Evolutionary conservation across 805 yeast genomes (phyloP), one percentile per base, ranked within the genome.

Genomic region (Schwanniomyces vanrijiae): DNA sequence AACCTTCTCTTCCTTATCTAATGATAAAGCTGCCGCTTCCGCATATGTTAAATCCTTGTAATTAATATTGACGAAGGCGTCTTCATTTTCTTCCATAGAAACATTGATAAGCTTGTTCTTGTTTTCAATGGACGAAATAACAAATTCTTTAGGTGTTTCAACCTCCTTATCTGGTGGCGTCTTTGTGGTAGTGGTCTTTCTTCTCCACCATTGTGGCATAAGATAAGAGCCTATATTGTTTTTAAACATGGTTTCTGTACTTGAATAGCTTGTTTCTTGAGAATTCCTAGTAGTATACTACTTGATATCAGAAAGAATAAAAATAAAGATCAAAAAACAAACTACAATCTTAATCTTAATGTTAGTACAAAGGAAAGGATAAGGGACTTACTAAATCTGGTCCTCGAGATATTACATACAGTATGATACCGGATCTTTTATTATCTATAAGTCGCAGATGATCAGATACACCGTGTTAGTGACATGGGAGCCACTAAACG

Each of bases 21-120:
- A 53, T n/a, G 64, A 57, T 54, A 68, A 48, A 19, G 62, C 55
- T 4, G 77, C 76, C 24, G 63, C 78, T 52, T 73, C 77, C n/a
- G 78, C 78, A 48, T 72, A 73, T n/a, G 72, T 62, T 49, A 73
- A 60, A 44, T 64, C 62, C 38, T 63, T 63, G 51, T 52, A 58
- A 43, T 62, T 61, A 45, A 73, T 69, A 37, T 69, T 74, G 19
- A 73, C 66, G 44, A 71, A 62, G 38, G 58, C 67, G 24, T 66
- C 71, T 13, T 59, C 60, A 31, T 63, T 56, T 39, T 62, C 65
- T 28, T 58, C 59, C 75, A 72, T 69, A 9, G 73, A 62, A 20
- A 72, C 61, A 40, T 62, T 60, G 49, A 68, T 50, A 49, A 65
- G 46, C 47, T 59, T 61, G 43, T 61, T 54, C 21, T 60, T 63